These are phyloP conservation scores for Leptographium radiaticola DNA, from an alignment of 2,329 filamentous ascomycete genomes.

Conservation along the genomic window DNA sequence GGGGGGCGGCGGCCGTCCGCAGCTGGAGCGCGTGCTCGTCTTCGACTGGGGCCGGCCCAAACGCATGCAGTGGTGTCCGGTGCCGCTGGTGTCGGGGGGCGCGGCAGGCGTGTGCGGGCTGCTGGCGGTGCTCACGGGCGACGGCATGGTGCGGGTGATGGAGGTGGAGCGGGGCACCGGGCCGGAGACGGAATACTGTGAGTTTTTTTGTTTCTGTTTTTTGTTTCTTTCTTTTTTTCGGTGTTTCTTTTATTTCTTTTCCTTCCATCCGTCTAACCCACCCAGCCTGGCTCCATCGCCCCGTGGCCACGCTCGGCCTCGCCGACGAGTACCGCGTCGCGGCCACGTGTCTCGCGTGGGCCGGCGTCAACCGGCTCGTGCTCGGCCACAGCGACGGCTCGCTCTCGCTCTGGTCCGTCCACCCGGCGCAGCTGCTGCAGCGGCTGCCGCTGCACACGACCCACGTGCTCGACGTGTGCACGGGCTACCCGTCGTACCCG, in stretches of 20 bases:
- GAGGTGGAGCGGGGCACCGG: conserved; percentile 22
- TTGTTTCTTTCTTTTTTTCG: background rate
- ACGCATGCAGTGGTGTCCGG: conserved; percentile 40
- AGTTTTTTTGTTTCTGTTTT: conserved; percentile 8
- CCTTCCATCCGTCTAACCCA: conserved; percentile 11
- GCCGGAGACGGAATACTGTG: conserved; percentile 24
- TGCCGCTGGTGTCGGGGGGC: conserved; percentile 17
- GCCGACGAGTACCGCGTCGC: conserved; percentile 32
- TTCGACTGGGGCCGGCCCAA: conserved; percentile 37
- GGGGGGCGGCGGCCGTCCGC: background rate
- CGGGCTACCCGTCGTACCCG: conserved; percentile 42
- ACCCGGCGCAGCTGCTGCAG: conserved; percentile 33
- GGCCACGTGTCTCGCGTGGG: conserved; percentile 41
- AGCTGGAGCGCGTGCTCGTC: conserved; percentile 28
- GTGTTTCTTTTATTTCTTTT: background rate
- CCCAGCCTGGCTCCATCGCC: conserved; percentile 30
- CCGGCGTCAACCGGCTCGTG: conserved; percentile 39
- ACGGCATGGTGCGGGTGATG: conserved; percentile 37
- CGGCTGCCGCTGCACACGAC: conserved; percentile 41
- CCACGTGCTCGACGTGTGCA: conserved; percentile 39
- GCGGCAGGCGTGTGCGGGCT: conserved; percentile 16
- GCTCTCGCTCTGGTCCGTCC: conserved; percentile 42
- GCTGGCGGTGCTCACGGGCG: conserved; percentile 35
- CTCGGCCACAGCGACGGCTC: conserved; percentile 44
- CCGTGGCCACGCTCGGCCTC: conserved; percentile 31